These are phyloP conservation scores for Phialemonium atrogriseum DNA, from an alignment of 2,329 filamentous ascomycete species.

Conservation along the genomic window DNA sequence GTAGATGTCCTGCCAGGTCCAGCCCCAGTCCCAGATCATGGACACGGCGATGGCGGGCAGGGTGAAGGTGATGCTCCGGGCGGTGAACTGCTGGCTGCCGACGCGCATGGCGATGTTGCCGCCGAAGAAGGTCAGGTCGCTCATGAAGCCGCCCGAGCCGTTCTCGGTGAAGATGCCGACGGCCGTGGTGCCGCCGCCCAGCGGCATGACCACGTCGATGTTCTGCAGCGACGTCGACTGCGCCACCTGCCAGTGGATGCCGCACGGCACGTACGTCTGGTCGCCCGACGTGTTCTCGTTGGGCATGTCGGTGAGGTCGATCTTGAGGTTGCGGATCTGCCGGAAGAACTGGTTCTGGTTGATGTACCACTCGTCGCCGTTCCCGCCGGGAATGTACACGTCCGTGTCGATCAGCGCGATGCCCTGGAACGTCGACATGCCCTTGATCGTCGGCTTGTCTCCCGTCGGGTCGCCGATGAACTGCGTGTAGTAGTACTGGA, in stretches of 20 bases:
- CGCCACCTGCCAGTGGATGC: slow-evolving; percentile 75
- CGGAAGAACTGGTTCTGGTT: slow-evolving; percentile 79
- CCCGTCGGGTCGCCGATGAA: slow-evolving; percentile 61
- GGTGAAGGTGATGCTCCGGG: slow-evolving; percentile 71
- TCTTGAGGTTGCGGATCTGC: slow-evolving; percentile 68
- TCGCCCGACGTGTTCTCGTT: too few relatives aligned
- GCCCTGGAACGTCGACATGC: slow-evolving; percentile 59
- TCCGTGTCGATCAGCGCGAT: slow-evolving; percentile 84
- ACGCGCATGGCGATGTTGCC: slow-evolving; percentile 66
- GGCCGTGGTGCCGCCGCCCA: slow-evolving; percentile 55
- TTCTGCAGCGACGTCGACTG: slow-evolving; percentile 72
- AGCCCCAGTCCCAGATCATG: slow-evolving; percentile 86
- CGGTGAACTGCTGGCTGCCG: slow-evolving; percentile 79
- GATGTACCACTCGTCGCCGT: slow-evolving; percentile 62
- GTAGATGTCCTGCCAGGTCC: slow-evolving; percentile 64
- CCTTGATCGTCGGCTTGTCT: slow-evolving; percentile 68
- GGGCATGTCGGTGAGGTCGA: slow-evolving; percentile 61
- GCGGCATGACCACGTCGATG: slow-evolving; percentile 67
- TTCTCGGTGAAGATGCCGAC: slow-evolving; percentile 76
- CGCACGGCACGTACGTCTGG: slow-evolving; percentile 29
- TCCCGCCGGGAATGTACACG: slow-evolving; percentile 65
- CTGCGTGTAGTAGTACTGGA: slow-evolving; percentile 64
- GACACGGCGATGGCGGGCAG: slow-evolving; percentile 70
- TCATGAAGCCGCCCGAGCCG: slow-evolving; percentile 72
- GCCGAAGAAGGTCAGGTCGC: slow-evolving; percentile 74